Evolutionary conservation across 352 stramenopile species (phyloP).

Genomic region (Phytophthora palmivora): DNA sequence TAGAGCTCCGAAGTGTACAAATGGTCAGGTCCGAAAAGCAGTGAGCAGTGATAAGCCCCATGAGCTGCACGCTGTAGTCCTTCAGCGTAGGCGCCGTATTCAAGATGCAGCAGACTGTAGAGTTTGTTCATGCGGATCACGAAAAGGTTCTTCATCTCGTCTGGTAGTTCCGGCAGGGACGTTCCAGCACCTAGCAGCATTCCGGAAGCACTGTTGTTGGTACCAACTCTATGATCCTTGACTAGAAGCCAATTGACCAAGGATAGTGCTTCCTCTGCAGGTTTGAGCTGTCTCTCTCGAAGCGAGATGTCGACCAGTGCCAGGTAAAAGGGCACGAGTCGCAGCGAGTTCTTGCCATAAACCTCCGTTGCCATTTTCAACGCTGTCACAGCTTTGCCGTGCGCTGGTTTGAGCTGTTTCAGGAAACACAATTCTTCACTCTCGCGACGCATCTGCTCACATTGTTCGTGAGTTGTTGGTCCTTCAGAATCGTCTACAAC

Average conservation of each 20-base stretch:
- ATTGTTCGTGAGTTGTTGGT: constrained; percentile 30
- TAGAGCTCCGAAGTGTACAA: constrained; percentile 80
- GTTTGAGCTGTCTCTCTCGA: constrained; percentile 64
- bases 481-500: background rate
- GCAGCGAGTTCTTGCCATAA: constrained; percentile 61
- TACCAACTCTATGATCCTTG: constrained; percentile 49
- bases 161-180: constrained; percentile 32
- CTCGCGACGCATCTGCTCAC: constrained; percentile 62
- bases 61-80: constrained; percentile 68
- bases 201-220: constrained; percentile 8
- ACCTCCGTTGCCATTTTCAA: constrained; percentile 55
- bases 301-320: constrained; percentile 70
- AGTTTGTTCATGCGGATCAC: constrained; percentile 81
- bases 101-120: constrained; percentile 65
- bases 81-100: constrained; percentile 55
- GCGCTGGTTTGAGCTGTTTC: constrained; percentile 49
- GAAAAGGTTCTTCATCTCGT: constrained; percentile 70
- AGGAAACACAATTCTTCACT: constrained; percentile 68
- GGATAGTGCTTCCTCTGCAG: constrained; percentile 69
- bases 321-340: constrained; percentile 72
- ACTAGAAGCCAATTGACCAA: constrained; percentile 80
- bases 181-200: constrained; percentile 7
- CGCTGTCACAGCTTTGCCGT: constrained; percentile 49
- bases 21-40: constrained; percentile 76
- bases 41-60: constrained; percentile 73